Evolutionary conservation across 768 basidiomycete genomes (phyloP), one percentile per base, ranked within the genome.

Genomic region (Artomyces pyxidatus): DNA sequence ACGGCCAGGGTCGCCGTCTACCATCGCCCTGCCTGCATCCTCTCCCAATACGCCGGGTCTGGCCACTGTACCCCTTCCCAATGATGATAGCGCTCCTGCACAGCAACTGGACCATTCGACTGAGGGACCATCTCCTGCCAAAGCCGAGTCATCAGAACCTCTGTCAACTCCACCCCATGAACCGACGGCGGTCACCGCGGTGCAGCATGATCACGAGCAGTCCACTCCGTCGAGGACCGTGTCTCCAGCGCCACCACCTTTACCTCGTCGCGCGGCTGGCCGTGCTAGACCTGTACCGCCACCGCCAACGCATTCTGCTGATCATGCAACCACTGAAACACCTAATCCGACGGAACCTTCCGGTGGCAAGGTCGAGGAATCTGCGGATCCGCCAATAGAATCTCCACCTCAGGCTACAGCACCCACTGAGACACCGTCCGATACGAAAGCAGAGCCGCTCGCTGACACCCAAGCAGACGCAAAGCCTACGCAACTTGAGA

Each of bases 241-340:
- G 11, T 72, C 73, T 4, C 73, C 76, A 41, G 66, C 60, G 3
- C 66, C 68, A 6, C 84, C 85, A 0, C 85, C 84, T 2, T 62
- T 88, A 21, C 85, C 85, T 0, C 72, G 81, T 37, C 69, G 85
- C 39, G 85, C 85, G 0, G 75, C 81, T 42, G 78, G 75, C 1
- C 72, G 85, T 19, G 67, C 65, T 6, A 58, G 73, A 11, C 66
- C 71, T 10, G 49, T 45, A 53, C 46, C 26, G 11, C 52, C 51
- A 1, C 51, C 28, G 8, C 55, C 51, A 11, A 29, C 45, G 16
- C 45, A 28, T 1, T 37, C 47, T 6, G 28, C 23, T 26, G 28
- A 3, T 11, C 41, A 45, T 37, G 16, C 28, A 1, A 48, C 45
- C 1, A 19, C 50, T 14, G 10, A 39, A 21, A 19, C 28, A 28